Percentiles rank a stretch among this genome's conserved stretches.
phyloP scores from a whole-genome alignment of 2,329 filamentous ascomycete species.

The Drechslera avenae region DNA sequence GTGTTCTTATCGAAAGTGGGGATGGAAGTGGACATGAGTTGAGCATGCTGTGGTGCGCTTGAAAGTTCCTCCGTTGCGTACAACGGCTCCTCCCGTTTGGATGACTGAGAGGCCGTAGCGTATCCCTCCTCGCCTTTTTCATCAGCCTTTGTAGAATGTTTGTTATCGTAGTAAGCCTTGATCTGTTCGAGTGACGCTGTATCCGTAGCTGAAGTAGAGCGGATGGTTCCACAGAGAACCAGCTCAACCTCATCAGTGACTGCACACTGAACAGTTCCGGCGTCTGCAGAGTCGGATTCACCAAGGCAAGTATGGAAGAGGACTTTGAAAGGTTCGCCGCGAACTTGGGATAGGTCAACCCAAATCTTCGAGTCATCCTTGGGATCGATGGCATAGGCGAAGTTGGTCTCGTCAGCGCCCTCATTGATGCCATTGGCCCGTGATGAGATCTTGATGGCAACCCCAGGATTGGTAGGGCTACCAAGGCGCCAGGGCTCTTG shows the following conservation, averaged over 20 bases:
- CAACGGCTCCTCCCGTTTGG: not conserved
- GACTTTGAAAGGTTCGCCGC: constrained; percentile 20
- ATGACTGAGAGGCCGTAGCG: not conserved
- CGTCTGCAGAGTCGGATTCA: constrained; percentile 11
- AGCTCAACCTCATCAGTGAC: constrained; percentile 33
- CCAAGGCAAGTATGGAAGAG: constrained; percentile 28
- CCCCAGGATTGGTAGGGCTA: constrained; percentile 22
- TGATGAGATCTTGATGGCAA: constrained; percentile 35
- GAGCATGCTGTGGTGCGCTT: not conserved
- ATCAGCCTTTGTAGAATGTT: not conserved
- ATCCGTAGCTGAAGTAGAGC: constrained; percentile 13
- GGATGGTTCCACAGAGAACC: constrained; percentile 28
- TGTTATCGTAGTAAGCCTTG: constrained; percentile 17
- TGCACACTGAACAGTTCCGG: constrained; percentile 22
- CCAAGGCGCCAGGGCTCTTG: constrained; percentile 32
- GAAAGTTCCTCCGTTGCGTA: not conserved
- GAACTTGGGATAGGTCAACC: constrained; percentile 22
- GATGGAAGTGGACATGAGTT: too few species aligned
- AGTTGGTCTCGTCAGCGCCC: constrained; percentile 28
- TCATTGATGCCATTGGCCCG: constrained; percentile 27
- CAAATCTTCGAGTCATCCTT: constrained; percentile 24
- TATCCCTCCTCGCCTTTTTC: not conserved
- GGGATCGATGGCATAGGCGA: constrained; percentile 30
- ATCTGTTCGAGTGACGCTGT: constrained; percentile 14
- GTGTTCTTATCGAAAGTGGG: too few species aligned